phyloP scores from a whole-genome alignment of 192 early-diverging fungal species.

The Lobosporangium transversale region DNA sequence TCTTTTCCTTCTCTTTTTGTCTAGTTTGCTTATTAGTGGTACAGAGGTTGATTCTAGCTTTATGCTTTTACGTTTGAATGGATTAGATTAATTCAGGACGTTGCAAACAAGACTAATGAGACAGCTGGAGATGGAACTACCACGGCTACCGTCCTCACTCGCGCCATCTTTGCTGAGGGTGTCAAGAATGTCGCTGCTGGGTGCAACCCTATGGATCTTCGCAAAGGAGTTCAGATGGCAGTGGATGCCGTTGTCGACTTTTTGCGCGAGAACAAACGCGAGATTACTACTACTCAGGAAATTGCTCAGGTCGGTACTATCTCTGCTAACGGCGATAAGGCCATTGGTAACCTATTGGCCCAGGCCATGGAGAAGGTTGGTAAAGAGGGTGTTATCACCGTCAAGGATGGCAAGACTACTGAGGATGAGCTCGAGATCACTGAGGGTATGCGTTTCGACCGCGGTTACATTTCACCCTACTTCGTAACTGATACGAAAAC shows the following conservation, averaged over 20 bases:
- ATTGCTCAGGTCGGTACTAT: constrained; percentile 98
- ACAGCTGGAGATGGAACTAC: constrained; percentile 99
- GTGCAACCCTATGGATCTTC: constrained; percentile 98
- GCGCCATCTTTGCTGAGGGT: constrained; percentile 99
- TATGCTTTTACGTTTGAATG: not conserved
- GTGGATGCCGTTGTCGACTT: constrained; percentile 95
- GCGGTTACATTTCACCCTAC: constrained; percentile 99
- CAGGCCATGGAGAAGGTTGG: constrained; percentile 99
- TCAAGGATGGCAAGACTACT: constrained; percentile 99
- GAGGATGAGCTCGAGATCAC: constrained; percentile 99
- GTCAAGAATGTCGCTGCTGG: constrained; percentile 99
- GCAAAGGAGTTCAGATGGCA: constrained; percentile 92
- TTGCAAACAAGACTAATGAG: constrained; percentile 99
- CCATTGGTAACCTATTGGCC: constrained; percentile 96
- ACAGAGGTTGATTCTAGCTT: not conserved
- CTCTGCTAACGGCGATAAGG: constrained; percentile 99
- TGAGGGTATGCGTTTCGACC: constrained; percentile 99
- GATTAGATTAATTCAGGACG: constrained; percentile 93
- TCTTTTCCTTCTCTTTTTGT: constrained; percentile 5
- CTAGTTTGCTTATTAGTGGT: too few species aligned
- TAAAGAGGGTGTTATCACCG: constrained; percentile 99
- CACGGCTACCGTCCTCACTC: constrained; percentile 97
- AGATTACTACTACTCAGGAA: constrained; percentile 95
- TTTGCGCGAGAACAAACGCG: constrained; percentile 88
- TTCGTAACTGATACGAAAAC: constrained; percentile 99